Evolutionary conservation across 106 monocot genomes (phyloP).

Genomic region (Phalaenopsis aphrodite): DNA sequence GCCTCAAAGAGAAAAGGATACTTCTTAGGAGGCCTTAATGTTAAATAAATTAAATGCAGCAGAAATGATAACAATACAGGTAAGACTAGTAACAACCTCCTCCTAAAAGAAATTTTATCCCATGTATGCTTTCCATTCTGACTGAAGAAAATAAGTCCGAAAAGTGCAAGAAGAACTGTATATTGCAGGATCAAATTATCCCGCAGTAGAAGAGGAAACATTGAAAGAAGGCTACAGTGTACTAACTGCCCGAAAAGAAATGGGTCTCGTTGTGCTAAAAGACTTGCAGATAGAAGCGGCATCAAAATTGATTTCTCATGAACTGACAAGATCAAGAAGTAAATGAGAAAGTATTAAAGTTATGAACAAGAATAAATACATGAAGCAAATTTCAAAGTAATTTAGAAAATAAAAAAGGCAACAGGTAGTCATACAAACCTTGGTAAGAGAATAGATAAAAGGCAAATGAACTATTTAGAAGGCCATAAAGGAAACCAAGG

Average conservation of each 20-base stretch:
- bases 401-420: neutral
- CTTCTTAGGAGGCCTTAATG: conserved; percentile 47
- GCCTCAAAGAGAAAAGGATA: conserved; percentile 97
- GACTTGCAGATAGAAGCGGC: conserved; percentile 89
- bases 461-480: conserved; percentile 85
- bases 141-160: conserved; percentile 45
- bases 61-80: conserved; percentile 27
- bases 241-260: conserved; percentile 55
- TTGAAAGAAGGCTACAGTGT: conserved; percentile 62
- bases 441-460: conserved; percentile 94
- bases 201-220: conserved; percentile 81
- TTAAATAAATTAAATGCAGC: conserved; percentile 51
- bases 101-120: conserved; percentile 10
- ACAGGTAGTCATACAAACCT: conserved; percentile 35
- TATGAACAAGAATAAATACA: conserved; percentile 4
- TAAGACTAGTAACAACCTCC: conserved; percentile 23
- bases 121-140: conserved; percentile 12
- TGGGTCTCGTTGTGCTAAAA: conserved; percentile 74
- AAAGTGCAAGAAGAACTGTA: conserved; percentile 54
- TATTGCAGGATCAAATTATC: conserved; percentile 77
- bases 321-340: conserved; percentile 37
- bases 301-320: conserved; percentile 95
- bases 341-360: conserved; percentile 1
- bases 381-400: neutral
- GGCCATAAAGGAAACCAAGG: conserved; percentile 61